Evolutionary conservation across 1,284 basidiomycete species (phyloP), one percentile per base, ranked within the genome.

Genomic region (Rhodotorula sp.): DNA sequence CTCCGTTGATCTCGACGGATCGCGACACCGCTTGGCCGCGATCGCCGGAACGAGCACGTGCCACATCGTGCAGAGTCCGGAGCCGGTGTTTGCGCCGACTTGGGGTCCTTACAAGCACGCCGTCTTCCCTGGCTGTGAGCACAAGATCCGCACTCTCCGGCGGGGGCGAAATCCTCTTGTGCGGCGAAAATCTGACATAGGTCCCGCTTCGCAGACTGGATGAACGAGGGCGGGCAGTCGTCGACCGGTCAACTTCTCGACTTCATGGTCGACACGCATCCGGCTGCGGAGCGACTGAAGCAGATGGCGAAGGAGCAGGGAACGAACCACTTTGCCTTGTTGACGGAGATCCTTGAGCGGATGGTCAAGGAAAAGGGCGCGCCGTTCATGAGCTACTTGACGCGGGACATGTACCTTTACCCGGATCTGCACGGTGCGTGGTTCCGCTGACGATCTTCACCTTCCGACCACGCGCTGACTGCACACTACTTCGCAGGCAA

Each of bases 141-240:
- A 15, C 15, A 17, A 10, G 26, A 6, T 17, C 73, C 15, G 20
- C 26, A 3, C 3, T 46, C 20, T 8, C 20, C 54, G 15, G 53
- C 48, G 17, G 26, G 42, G n/a, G 22, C n/a, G 22, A 20, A n/a
- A 22, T 5, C 26, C 42, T 14, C 10, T 22, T 15, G 14, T 20
- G 17, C n/a, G 6, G 24, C 46, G 10, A 12, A 7, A 24, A 22
- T 30, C 18, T 3, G 29, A 58, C 20, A 24, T 33, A 24, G 18
- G 30, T 44, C 10, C 24, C 49, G 26, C 6, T 6, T 24, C 22
- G 29, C 77, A 71, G 76, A 79, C 46, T 83, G 95, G 96, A 97
- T 98, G 93, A 99, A 96, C 79, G 95, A 99, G 82, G 95, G 95
- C 54, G 95, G 95, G 0, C 95, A 99, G 82, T 96, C 93, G 26